Evolutionary conservation across 768 basidiomycete genomes (phyloP), one percentile per base, ranked within the genome.

Genomic region (Cytidiella melzeri): DNA sequence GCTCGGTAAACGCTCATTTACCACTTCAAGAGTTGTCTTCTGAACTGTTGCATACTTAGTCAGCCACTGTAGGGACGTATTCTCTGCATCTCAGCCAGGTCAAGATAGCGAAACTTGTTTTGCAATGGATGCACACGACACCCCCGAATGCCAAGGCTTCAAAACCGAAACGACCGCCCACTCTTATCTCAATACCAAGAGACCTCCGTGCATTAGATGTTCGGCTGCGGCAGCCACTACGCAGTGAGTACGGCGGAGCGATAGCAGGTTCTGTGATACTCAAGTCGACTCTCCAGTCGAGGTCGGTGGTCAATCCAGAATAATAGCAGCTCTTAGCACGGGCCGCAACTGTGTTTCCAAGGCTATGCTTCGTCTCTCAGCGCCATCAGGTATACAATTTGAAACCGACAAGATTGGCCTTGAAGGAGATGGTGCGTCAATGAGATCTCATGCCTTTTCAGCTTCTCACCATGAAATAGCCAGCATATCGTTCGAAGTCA

Each of bases 11-110:
- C 47, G 34, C 5, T n/a, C n/a, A 7, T 41, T 5, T 52, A 13
- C 26, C 18, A 40, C 40, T 43, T 3, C 44, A 38, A 41, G 11
- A 37, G 11, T 46, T 34, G 12, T 20, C 21, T 36, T 3, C 7
- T 41, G 23, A 10, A 25, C 43, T 44, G 43, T 20, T 30, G 20
- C 38, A 9, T 41, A 23, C 11, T 10, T 39, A 92, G 92, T 85
- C 81, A 13, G 76, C 87, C 3, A 73, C 81, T 13, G 69, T 73
- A 41, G 94, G 93, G 10, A 72, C 75, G 1, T 90, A 85, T 59
- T 57, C 80, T 2, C 69, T 87, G 21, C 85, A 90, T 27, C 72
- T 73, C 28, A 84, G 77, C 13, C 83, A 90, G 64, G 70, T 87
- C 20, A 78, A 75, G 13, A 67, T 87, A 49, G 75, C 83, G 3